Base-by-base conservation (phyloP, 2,329 filamentous ascomycete genomes). In the Ascochyta pisi region DNA sequence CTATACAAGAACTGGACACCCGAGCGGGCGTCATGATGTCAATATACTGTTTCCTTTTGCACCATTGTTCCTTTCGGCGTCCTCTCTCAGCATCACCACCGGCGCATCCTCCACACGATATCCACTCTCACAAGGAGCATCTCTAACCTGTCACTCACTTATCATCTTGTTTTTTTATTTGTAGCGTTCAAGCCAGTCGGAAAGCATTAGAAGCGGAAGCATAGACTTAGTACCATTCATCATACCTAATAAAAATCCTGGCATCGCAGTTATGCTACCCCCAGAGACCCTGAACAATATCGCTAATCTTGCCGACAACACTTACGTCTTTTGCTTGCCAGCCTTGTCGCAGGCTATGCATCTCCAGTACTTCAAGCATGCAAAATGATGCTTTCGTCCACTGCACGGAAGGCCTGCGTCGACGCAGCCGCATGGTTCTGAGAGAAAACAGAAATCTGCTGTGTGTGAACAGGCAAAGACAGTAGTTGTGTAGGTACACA, bases 1-100 rank as follows among this genome's bases (percentile, higher is more conserved):
- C 63, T 78, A 45, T 83, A 83, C 64, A 74, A 74, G 55, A 82
- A 78, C 53, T 77, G 69, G 66, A 66, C 66, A 19, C 66, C 64
- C 2, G 50, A 52, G 39, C 24, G 48, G 39, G 40, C 35, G 37
- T 38, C 53, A 19, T 51, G 35, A 51, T 22, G 3, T 10, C 22
- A 42, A 50, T 39, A 27, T 8, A 24, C 19, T 12, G 4, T 37
- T n/a, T 26, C 6, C 5, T 41, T 27, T 9, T 13, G 22, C 23
- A 8, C 6, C 10, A n/a, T 24, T 16, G 3, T 31, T 38, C 12
- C 6, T n/a, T 23, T 22, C 6, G 13, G 31, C 16, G n/a, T 43
- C 19, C 19, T 9, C 19, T 43, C 26, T 44, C 42, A 34, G 41
- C 41, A 46, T 56, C 37, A 44, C 37, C 9, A 38, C 26, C 27